phyloP scores from a whole-genome alignment of 2,329 filamentous ascomycete genomes.

The Sarocladium brachiariae region DNA sequence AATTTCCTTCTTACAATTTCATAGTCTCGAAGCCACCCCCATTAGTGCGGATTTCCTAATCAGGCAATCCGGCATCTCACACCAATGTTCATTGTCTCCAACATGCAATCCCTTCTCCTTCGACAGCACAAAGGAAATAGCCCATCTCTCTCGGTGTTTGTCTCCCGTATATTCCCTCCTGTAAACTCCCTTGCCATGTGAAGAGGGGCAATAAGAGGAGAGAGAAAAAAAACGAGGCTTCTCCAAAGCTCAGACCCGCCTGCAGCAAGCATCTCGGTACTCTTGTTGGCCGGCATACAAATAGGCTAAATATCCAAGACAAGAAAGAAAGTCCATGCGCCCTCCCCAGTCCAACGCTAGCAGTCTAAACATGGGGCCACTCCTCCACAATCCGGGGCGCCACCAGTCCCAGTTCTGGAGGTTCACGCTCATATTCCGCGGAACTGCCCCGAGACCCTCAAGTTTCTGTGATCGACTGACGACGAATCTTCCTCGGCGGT shows the following conservation, averaged over 20 bases:
- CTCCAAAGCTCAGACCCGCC: background rate
- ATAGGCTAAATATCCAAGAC: background rate
- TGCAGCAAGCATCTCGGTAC: background rate
- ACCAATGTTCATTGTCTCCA: background rate
- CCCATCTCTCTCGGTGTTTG: too few relatives aligned
- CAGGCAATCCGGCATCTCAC: slow-evolving; percentile 6
- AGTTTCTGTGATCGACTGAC: too few relatives aligned
- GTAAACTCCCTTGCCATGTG: too few relatives aligned
- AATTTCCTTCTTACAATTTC: background rate
- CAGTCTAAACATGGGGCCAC: too few relatives aligned
- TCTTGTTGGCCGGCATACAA: background rate
- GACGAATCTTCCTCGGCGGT: too few relatives aligned
- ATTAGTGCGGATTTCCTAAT: slow-evolving; percentile 1
- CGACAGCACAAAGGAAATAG: too few relatives aligned
- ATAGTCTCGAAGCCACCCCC: background rate
- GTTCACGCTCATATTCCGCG: background rate
- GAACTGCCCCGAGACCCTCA: background rate
- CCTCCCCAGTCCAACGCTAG: too few relatives aligned
- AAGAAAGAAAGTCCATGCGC: background rate
- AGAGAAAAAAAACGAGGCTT: background rate
- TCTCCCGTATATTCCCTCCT: too few relatives aligned
- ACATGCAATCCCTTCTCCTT: too few relatives aligned
- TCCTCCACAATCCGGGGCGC: slow-evolving; percentile 4
- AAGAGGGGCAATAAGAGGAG: background rate
- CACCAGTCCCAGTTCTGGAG: background rate